phyloP scores from a whole-genome alignment of 306 rosid genomes.

The Vicia sativa region DNA sequence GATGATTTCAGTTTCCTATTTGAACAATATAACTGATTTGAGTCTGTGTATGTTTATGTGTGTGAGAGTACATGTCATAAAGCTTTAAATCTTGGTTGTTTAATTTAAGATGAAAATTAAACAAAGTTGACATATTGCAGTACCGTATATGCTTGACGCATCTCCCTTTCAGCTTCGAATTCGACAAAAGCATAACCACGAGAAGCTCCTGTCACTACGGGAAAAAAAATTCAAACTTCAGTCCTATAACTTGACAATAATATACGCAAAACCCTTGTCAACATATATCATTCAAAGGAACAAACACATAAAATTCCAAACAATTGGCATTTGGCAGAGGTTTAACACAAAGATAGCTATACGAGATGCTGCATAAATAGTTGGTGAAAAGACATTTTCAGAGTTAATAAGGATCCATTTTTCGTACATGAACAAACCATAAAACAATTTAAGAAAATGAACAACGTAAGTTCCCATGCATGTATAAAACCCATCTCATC shows the following conservation, averaged over 20 bases:
- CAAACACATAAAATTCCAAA: constrained; percentile 5
- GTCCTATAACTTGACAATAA: constrained; percentile 6
- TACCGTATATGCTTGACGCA: constrained; percentile 81
- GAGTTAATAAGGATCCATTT: too few species aligned
- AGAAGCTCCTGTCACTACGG: constrained; percentile 88
- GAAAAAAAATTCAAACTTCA: constrained; percentile 5
- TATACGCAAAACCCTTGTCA: not conserved
- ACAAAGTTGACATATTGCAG: constrained; percentile 20
- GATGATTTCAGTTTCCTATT: constrained; percentile 11
- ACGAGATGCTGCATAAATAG: constrained; percentile 1
- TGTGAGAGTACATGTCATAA: not conserved
- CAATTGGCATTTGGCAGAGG: not conserved
- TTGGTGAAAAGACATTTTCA: too few species aligned
- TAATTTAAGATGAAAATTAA: constrained; percentile 6
- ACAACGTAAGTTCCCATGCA: too few species aligned
- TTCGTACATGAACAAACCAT: too few species aligned
- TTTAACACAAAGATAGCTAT: constrained; percentile 1
- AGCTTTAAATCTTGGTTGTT: not conserved
- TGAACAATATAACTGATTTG: not conserved
- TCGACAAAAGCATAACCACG: constrained; percentile 96
- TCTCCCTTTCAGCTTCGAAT: constrained; percentile 77
- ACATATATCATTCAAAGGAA: not conserved
- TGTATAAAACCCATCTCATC: too few species aligned
- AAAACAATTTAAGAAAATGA: too few species aligned
- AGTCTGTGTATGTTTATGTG: not conserved